phyloP scores from a whole-genome alignment of 2,329 filamentous ascomycete species.

The Calonectria multiphialidica region DNA sequence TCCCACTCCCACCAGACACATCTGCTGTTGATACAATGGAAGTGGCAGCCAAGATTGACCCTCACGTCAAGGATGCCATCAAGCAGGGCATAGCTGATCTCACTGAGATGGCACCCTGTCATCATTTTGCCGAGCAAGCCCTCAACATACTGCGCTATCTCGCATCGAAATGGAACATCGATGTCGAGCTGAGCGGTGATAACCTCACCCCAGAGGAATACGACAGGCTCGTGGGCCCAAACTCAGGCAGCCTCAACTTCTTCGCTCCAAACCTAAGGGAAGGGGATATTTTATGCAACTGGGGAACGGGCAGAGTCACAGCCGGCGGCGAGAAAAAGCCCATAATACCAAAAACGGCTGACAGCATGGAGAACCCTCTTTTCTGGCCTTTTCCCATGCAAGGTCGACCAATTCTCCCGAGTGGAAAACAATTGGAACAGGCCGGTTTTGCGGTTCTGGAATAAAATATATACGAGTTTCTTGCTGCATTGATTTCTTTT shows the following conservation, averaged over 20 bases:
- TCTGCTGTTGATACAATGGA: conserved; percentile 44
- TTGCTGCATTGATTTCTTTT: no score
- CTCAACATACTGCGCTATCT: conserved; percentile 70
- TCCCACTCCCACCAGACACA: conserved; percentile 35
- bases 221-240: conserved; percentile 58
- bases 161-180: conserved; percentile 69
- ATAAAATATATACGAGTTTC: conserved; percentile 9
- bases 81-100: conserved; percentile 68
- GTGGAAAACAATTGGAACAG: conserved; percentile 59
- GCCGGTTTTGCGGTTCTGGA: conserved; percentile 61
- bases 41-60: conserved; percentile 50
- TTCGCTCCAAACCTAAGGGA: conserved; percentile 64
- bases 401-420: conserved; percentile 65
- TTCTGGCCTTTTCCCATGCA: conserved; percentile 74
- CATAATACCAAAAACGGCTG: conserved; percentile 45
- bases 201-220: conserved; percentile 51
- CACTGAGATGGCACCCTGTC: conserved; percentile 71
- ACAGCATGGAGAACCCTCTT: conserved; percentile 63
- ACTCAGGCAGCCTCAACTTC: conserved; percentile 67
- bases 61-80: conserved; percentile 59
- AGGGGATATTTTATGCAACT: conserved; percentile 62
- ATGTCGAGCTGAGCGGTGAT: conserved; percentile 57
- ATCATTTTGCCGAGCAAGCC: conserved; percentile 71
- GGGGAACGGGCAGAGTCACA: conserved; percentile 49
- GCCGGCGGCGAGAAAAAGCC: conserved; percentile 27